These are phyloP conservation scores for Aspergillus awamori DNA, from an alignment of 2,329 filamentous ascomycete species.

Conservation along the genomic window DNA sequence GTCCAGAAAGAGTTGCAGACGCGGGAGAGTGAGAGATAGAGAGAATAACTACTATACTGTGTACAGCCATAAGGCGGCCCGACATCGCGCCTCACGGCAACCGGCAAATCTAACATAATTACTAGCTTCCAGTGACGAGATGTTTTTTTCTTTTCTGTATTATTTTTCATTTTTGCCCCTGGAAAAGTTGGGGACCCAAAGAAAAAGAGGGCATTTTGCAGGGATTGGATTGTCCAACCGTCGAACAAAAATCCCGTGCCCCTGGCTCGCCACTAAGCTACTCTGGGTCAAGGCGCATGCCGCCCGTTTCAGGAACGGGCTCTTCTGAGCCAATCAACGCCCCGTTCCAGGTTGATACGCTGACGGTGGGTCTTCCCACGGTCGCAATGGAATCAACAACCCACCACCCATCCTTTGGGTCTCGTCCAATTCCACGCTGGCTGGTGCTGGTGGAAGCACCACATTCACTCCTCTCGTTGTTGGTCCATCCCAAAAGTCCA, in stretches of 20 bases:
- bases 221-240: not conserved
- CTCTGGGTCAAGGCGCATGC: conserved; percentile 1
- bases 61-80: not conserved
- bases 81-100: not conserved
- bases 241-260: not conserved
- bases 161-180: not conserved
- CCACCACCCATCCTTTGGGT: too few species aligned
- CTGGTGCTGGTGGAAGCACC: too few species aligned
- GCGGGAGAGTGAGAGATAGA: not conserved
- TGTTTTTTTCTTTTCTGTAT: too few species aligned
- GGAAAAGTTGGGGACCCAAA: not conserved
- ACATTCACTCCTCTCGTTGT: too few species aligned
- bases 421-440: too few species aligned
- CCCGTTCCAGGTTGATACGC: not conserved
- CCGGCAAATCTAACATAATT: not conserved
- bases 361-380: not conserved
- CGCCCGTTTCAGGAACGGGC: conserved; percentile 18
- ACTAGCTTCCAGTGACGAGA: too few species aligned
- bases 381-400: too few species aligned
- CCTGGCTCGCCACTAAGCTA: conserved; percentile 12
- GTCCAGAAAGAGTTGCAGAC: not conserved
- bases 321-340: conserved; percentile 3
- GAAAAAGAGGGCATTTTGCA: too few species aligned
- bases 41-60: not conserved
- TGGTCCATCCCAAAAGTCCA: not conserved